phyloP scores from a whole-genome alignment of 305 asterid genomes.

The Euphrasia arctica region DNA sequence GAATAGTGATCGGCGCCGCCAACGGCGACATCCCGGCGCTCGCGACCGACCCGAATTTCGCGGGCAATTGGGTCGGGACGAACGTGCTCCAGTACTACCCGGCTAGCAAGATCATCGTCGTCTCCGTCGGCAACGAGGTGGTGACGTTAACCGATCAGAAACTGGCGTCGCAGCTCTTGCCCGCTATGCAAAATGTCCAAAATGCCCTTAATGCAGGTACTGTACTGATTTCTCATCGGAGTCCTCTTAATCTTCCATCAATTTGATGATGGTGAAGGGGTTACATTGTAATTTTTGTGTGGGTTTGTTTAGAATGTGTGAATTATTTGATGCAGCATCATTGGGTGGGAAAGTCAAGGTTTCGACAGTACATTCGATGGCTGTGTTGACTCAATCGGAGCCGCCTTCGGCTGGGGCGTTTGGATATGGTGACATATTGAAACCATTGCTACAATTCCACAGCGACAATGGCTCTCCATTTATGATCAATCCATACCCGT shows the following conservation, averaged over 20 bases:
- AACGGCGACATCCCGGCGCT: conserved; percentile 87
- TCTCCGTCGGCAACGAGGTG: conserved; percentile 86
- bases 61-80: conserved; percentile 73
- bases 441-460: conserved; percentile 60
- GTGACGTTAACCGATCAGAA: conserved; percentile 54
- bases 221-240: conserved; percentile 30
- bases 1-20: conserved; percentile 88
- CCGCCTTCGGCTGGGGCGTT: conserved; percentile 93
- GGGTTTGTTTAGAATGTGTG: too few species aligned
- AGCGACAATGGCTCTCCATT: conserved; percentile 68
- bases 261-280: not conserved
- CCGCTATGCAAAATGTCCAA: conserved; percentile 97
- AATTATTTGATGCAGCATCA: conserved; percentile 52
- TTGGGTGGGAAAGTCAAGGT: conserved; percentile 86
- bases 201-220: conserved; percentile 90
- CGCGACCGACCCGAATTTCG: conserved; percentile 81
- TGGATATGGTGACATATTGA: conserved; percentile 56
- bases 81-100: conserved; percentile 75
- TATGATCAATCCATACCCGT: conserved; percentile 96
- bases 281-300: not conserved
- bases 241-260: not conserved
- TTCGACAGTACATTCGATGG: conserved; percentile 92
- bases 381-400: conserved; percentile 72
- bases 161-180: conserved; percentile 62
- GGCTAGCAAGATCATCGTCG: conserved; percentile 75